phyloP scores from a whole-genome alignment of 140 eudicot genomes.

The Senecio squalidus region DNA sequence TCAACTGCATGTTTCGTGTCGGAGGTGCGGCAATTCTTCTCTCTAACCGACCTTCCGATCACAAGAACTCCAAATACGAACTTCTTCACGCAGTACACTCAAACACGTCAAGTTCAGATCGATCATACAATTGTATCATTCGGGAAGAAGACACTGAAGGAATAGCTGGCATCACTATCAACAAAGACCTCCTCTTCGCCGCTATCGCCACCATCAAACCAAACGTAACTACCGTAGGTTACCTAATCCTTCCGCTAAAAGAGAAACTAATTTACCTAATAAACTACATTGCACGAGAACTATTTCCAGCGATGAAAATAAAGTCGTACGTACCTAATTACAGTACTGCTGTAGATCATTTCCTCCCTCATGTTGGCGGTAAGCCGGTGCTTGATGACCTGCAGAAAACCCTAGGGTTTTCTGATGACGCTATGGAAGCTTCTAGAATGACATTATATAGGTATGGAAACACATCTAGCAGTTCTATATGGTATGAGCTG shows the following conservation, averaged over 20 bases:
- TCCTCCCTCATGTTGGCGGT: slow-evolving; percentile 51
- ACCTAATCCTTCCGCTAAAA: slow-evolving; percentile 36
- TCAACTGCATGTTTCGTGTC: slow-evolving; percentile 42
- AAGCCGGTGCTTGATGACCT: slow-evolving; percentile 45
- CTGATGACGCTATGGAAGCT: slow-evolving; percentile 41
- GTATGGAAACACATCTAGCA: slow-evolving; percentile 55
- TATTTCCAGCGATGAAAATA: slow-evolving; percentile 10
- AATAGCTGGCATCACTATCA: slow-evolving; percentile 27
- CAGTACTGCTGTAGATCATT: slow-evolving; percentile 36
- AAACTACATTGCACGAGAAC: slow-evolving; percentile 14
- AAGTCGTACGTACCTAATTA: slow-evolving; percentile 30
- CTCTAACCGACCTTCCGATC: slow-evolving; percentile 37
- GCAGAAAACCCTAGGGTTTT: slow-evolving; percentile 31
- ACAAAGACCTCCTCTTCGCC: slow-evolving; percentile 31
- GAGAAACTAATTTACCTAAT: slow-evolving; percentile 26
- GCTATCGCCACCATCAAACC: slow-evolving; percentile 35
- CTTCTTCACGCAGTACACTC: slow-evolving; percentile 36
- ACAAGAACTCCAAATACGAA: slow-evolving; percentile 30
- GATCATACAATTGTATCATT: slow-evolving; percentile 26
- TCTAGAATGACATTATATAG: slow-evolving; percentile 54
- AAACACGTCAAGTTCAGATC: slow-evolving; percentile 40
- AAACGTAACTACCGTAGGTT: slow-evolving; percentile 34
- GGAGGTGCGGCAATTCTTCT: slow-evolving; percentile 57
- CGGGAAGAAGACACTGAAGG: slow-evolving; percentile 38
- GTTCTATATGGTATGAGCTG: slow-evolving; percentile 48